Evolutionary conservation across 2,329 filamentous ascomycete species (phyloP), one percentile per base, ranked within the genome.

Genomic region (Fusarium sp.): DNA sequence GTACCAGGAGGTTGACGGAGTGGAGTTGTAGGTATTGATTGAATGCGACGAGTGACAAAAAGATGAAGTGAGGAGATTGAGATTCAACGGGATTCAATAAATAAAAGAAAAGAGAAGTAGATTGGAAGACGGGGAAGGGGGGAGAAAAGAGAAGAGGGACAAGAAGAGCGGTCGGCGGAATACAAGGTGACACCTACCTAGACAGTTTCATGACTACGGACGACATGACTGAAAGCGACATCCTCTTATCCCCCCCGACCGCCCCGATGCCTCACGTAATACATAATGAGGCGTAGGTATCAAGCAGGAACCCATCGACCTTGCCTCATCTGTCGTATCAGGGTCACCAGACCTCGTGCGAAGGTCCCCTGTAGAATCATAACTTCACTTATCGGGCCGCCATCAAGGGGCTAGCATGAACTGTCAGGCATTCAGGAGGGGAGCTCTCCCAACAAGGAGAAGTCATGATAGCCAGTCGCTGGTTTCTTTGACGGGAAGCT

Each of bases 91-190:
- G 25, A 39, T 14, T 52, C 13, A 30, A 25, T 45, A 18, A 50
- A 30, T 58, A 67, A 50, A 43, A 61, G 64, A 60, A 34, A 54
- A 66, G 41, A n/a, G 54, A 58, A 9, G 32, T 61, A 20, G 30
- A 20, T 62, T 48, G 30, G 14, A 27, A 50, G 45, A 57, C 30
- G 48, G 34, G 57, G 65, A 67, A 62, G 59, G 39, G 68, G 52
- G 50, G 35, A 57, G 61, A 66, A 63, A 50, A 34, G 32, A n/a
- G 68, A 66, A 60, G 64, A 62, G 72, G 77, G 50, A 72, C 61
- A 66, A 59, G 64, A 78, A 73, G 73, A 70, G 72, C 72, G 76
- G 68, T 71, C 70, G 67, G 71, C 59, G 61, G 71, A 71, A 70
- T 54, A 68, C 61, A 43, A 58, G 64, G 67, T 77, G 58, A 72